Evolutionary conservation across 2,329 filamentous ascomycete species (phyloP).

Genomic region (Phoma sp.): DNA sequence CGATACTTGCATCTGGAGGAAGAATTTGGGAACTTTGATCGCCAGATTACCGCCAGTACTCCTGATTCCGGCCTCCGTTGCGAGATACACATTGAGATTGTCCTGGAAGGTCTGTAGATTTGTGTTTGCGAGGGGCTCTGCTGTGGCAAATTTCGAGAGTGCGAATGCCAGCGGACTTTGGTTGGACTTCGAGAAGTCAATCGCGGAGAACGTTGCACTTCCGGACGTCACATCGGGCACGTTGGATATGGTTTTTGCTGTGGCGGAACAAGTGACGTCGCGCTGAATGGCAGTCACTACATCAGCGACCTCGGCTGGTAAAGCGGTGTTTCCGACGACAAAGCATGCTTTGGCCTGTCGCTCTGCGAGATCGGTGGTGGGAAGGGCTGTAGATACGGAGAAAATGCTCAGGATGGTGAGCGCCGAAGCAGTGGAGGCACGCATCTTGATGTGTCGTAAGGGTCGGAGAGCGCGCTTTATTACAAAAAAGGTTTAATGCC

Average conservation of each 20-base stretch:
- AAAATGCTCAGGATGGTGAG: constrained; percentile 22
- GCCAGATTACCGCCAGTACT: constrained; percentile 60
- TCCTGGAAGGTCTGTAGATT: constrained; percentile 61
- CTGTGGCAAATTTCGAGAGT: constrained; percentile 60
- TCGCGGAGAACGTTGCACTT: constrained; percentile 57
- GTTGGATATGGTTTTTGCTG: constrained; percentile 56
- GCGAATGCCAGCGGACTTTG: constrained; percentile 61
- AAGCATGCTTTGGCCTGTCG: constrained; percentile 56
- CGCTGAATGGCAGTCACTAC: constrained; percentile 51
- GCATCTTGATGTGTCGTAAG: constrained; percentile 19
- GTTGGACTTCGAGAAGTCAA: constrained; percentile 62
- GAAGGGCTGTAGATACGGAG: constrained; percentile 19
- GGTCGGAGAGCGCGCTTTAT: neutral
- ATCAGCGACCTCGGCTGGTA: constrained; percentile 59
- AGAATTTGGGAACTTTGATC: constrained; percentile 70
- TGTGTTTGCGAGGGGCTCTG: constrained; percentile 55
- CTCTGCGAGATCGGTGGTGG: constrained; percentile 13
- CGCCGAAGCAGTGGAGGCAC: constrained; percentile 18
- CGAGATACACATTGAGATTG: constrained; percentile 62
- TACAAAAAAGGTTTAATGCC: constrained; percentile 8
- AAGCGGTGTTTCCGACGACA: constrained; percentile 57
- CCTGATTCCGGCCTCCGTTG: constrained; percentile 65
- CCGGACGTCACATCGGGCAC: constrained; percentile 65
- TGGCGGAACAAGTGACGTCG: constrained; percentile 58
- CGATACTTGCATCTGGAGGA: constrained; percentile 64